These are phyloP conservation scores for Syzygium grande DNA, from an alignment of 345 rosid species.

Conservation along the genomic window DNA sequence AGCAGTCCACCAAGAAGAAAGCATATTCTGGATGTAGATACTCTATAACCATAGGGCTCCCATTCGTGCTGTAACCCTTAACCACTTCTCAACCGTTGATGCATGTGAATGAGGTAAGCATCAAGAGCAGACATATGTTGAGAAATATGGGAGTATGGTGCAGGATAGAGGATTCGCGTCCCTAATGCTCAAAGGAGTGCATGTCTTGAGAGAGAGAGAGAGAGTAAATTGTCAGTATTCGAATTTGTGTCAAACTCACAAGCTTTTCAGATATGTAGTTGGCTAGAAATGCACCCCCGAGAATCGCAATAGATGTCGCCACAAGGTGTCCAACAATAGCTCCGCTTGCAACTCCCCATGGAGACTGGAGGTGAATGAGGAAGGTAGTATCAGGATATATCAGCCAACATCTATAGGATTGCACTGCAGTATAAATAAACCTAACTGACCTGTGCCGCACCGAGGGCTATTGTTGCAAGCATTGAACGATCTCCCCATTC, in stretches of 20 bases:
- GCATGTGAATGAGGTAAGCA: background rate
- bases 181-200: background rate
- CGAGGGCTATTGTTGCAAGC: conserved; percentile 98
- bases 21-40: background rate
- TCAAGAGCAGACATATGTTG: background rate
- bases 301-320: conserved; percentile 73
- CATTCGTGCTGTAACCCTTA: background rate
- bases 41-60: background rate
- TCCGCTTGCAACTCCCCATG: conserved; percentile 96
- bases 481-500: conserved; percentile 99
- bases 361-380: conserved; percentile 38
- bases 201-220: background rate
- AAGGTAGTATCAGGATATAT: background rate
- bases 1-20: background rate
- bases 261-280: conserved; percentile 90
- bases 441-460: conserved; percentile 76
- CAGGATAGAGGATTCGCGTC: background rate
- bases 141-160: background rate
- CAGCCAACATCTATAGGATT: background rate
- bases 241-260: conserved; percentile 26
- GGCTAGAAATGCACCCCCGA: conserved; percentile 94
- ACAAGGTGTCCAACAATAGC: conserved; percentile 92
- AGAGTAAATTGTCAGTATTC: background rate
- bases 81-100: background rate
- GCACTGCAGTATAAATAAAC: background rate